Evolutionary conservation across 306 rosid genomes (phyloP).

Genomic region (Cercis canadensis): DNA sequence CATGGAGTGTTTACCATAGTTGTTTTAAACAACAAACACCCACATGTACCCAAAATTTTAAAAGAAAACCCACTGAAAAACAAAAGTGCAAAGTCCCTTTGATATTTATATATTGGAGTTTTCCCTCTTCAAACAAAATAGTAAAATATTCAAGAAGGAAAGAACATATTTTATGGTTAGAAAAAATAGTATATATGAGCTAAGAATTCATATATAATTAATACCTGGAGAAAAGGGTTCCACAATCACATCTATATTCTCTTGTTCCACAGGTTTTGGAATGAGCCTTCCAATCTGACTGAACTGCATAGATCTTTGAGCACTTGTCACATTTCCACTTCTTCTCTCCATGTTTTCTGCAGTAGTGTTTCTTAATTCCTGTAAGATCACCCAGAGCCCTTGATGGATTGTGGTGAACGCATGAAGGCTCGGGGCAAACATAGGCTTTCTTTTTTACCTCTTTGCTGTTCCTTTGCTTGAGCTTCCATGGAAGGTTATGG

Average conservation of each 20-base stretch:
- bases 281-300: slow-evolving; percentile 99
- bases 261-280: slow-evolving; percentile 95
- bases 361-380: slow-evolving; percentile 90
- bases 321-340: slow-evolving; percentile 99
- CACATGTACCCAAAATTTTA: neutral
- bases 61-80: slow-evolving; percentile 32
- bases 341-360: slow-evolving; percentile 98
- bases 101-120: no score
- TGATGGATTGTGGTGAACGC: slow-evolving; percentile 95
- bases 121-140: no score
- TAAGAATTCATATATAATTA: neutral
- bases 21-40: slow-evolving; percentile 22
- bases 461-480: slow-evolving; percentile 84
- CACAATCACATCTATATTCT: slow-evolving; percentile 97
- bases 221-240: slow-evolving; percentile 95
- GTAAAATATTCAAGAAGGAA: no score
- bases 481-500: slow-evolving; percentile 93
- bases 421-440: slow-evolving; percentile 93
- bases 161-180: neutral
- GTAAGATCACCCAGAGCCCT: slow-evolving; percentile 98
- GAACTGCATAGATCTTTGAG: slow-evolving; percentile 93
- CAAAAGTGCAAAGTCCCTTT: neutral
- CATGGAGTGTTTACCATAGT: slow-evolving; percentile 42
- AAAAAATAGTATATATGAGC: neutral
- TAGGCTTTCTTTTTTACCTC: slow-evolving; percentile 86